Evolutionary conservation across 2,329 filamentous ascomycete genomes (phyloP), one percentile per base, ranked within the genome.

Genomic region (Chrysosphaeria jannelii): DNA sequence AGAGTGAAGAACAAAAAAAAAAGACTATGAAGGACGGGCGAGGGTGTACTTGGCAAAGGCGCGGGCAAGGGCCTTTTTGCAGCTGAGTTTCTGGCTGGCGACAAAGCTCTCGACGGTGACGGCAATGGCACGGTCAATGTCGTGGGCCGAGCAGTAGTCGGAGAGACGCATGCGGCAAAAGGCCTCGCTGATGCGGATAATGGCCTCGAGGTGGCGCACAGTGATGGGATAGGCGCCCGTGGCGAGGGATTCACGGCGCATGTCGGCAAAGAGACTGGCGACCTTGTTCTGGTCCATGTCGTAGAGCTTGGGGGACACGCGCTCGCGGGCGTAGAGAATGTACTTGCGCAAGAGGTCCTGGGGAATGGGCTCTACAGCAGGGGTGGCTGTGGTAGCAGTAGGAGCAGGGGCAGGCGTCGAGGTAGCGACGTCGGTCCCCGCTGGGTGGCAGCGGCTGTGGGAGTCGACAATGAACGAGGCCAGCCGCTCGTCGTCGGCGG

Each of bases 91-190:
- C 43, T 97, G 85, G 36, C 74, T 88, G 29, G 72, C 75, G 20
- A 97, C 75, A 39, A 97, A 97, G 26, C 74, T 88, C 33, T 93
- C 79, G 3, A 97, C 75, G 0, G 85, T 89, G 5, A 97, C 85
- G 9, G 79, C 76, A 38, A 97, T 97, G 27, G 85, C 85, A 20
- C 85, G 75, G 45, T 97, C 85, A 35, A 97, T 90, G 39, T 97
- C 85, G 28, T 71, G 61, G 2, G 71, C 49, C 5, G 70, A 69
- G 45, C 81, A 90, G 50, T 90, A 93, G 34, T 97, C 85, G 0
- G 74, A 85, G n/a, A 97, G 53, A 9, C 85, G 70, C 85, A 97
- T 97, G 39, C 89, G 81, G 45, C 74, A 88, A 48, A 97, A 97
- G 1, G 79, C 51, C 43, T 97, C 85, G 27, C 67, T 68, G 38